phyloP scores from a whole-genome alignment of 116 monocot species.

The Posidonia oceanica region DNA sequence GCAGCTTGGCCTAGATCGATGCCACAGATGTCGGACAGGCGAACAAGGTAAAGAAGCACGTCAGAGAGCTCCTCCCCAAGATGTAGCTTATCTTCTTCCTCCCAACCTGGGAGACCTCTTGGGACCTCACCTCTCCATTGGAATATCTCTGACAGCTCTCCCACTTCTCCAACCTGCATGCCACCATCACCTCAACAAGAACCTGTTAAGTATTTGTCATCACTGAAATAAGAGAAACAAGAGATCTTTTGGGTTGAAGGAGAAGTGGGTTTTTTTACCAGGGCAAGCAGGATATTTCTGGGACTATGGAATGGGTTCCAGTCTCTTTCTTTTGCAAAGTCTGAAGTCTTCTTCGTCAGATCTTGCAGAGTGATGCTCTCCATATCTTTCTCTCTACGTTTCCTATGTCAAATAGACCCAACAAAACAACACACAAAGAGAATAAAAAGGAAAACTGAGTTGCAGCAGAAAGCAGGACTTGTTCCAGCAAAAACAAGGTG shows the following conservation, averaged over 20 bases:
- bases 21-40: conserved; percentile 44
- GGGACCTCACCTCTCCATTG: conserved; percentile 66
- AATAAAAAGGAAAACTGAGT: not conserved
- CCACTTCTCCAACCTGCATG: conserved; percentile 44
- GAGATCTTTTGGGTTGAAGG: too few relatives aligned
- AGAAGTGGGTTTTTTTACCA: conserved; percentile 23
- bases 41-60: conserved; percentile 47
- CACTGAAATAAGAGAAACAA: too few relatives aligned
- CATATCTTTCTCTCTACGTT: not conserved
- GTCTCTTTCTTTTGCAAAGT: conserved; percentile 65
- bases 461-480: too few relatives aligned
- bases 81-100: conserved; percentile 30
- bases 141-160: conserved; percentile 67
- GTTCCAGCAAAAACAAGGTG: too few relatives aligned
- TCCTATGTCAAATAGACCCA: not conserved
- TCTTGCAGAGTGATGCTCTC: conserved; percentile 23
- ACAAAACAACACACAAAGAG: too few relatives aligned
- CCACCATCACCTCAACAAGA: too few relatives aligned
- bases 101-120: conserved; percentile 44
- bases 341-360: conserved; percentile 47
- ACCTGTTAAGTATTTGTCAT: not conserved
- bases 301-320: conserved; percentile 80
- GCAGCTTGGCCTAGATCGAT: conserved; percentile 44
- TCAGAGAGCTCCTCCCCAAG: conserved; percentile 62
- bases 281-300: conserved; percentile 65